These are phyloP conservation scores for Hyphodiscus hymeniophilus DNA, from an alignment of 495 filamentous ascomycete genomes.

Conservation along the genomic window DNA sequence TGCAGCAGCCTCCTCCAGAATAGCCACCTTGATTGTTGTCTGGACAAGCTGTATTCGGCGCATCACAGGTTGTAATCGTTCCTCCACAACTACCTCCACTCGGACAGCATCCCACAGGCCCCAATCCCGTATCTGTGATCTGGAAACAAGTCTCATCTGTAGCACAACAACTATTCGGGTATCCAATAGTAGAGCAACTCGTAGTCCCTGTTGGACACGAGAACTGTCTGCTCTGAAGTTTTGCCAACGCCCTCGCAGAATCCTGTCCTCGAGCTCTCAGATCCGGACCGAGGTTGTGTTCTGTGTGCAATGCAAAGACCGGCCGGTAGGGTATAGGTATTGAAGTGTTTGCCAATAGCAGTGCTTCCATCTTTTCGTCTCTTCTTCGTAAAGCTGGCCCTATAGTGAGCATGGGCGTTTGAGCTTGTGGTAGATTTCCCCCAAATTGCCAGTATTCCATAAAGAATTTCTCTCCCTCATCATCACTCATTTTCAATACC, in stretches of 20 bases:
- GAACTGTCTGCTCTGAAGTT: slow-evolving; percentile 47
- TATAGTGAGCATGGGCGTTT: neutral
- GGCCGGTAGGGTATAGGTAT: slow-evolving; percentile 12
- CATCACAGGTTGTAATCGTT: slow-evolving; percentile 51
- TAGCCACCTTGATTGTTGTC: slow-evolving; percentile 25
- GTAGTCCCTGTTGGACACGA: slow-evolving; percentile 64
- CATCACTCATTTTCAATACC: slow-evolving; percentile 69
- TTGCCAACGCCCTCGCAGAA: slow-evolving; percentile 29
- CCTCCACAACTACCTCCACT: slow-evolving; percentile 60
- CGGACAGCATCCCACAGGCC: slow-evolving; percentile 82
- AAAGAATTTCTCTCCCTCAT: slow-evolving; percentile 83
- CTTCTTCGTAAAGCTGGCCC: slow-evolving; percentile 3
- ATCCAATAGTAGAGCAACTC: slow-evolving; percentile 58
- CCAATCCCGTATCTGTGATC: slow-evolving; percentile 64
- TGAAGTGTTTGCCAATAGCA: slow-evolving; percentile 14
- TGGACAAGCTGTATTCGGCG: slow-evolving; percentile 60
- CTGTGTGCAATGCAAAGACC: slow-evolving; percentile 14
- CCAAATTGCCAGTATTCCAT: slow-evolving; percentile 52
- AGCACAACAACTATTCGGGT: slow-evolving; percentile 70
- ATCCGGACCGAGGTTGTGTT: slow-evolving; percentile 15
- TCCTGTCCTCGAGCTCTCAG: slow-evolving; percentile 4
- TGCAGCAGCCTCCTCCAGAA: slow-evolving; percentile 81
- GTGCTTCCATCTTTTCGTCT: slow-evolving; percentile 14
- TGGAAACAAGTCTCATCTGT: slow-evolving; percentile 57
- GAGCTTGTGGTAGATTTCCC: slow-evolving; percentile 5